Base-by-base conservation (phyloP, 805 yeast genomes). In the Metschnikowia vanudenii region DNA sequence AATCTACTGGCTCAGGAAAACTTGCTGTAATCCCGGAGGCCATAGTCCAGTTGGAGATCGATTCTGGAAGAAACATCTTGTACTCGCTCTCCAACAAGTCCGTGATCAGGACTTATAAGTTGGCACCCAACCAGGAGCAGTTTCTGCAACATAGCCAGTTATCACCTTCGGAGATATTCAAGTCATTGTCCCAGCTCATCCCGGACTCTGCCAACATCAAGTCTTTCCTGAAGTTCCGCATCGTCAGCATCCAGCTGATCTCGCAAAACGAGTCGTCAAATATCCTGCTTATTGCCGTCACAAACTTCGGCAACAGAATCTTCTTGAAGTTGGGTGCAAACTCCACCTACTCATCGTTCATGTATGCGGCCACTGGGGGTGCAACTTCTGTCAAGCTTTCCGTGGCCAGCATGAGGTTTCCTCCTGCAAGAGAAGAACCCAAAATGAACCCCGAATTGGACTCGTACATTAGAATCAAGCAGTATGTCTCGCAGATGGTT, bases 61-160 rank as follows among this genome's bases (percentile, higher is more conserved):
- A 94, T 63, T 81, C 85, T 50, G 79, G 88, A 2, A 79, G 97
- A 61, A 81, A 81, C 26, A 74, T 88, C 18, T 62, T 94, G 14
- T 94, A 94, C 64, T 80, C 97, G 0, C 75, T 94, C 39, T 86
- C 97, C 0, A 84, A 89, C 18, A 81, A 78, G 47, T 89, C 97
- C 0, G 77, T 81, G n/a, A 80, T 94, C 17, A 78, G 95, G 56
- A 88, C 88, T 3, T 92, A 89, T 64, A 77, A 79, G 59, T 71
- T 88, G 51, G 72, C 69, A 13, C 57, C 63, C n/a, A 61, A 75
- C 67, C 57, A 62, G 39, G 75, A 73, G 56, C 74, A 49, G 55
- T 68, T 63, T 52, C 54, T 62, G 33, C 68, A 64, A 39, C 67
- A 61, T 18, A 63, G 64, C 41, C 65, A 65, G 33, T 69, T 78